These are phyloP conservation scores for Cercis canadensis DNA, from an alignment of 306 rosid species.

Conservation along the genomic window DNA sequence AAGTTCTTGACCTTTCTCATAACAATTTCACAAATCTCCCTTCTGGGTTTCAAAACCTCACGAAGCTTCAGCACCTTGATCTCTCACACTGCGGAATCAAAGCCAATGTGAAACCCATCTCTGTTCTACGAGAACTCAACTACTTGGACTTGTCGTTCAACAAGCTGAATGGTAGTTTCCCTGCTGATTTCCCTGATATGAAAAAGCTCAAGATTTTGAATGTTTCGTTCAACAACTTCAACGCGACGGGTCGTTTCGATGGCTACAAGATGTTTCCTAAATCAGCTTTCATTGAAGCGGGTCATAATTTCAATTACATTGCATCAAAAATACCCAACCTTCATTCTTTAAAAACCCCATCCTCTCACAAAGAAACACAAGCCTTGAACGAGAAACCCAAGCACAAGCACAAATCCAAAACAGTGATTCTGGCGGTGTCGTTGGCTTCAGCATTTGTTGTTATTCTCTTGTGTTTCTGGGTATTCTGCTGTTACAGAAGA, in stretches of 20 bases:
- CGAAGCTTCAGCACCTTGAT: constrained; percentile 52
- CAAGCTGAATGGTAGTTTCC: constrained; percentile 73
- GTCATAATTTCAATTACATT: constrained; percentile 44
- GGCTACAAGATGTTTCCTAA: constrained; percentile 55
- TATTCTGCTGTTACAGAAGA: constrained; percentile 47
- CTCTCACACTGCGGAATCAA: constrained; percentile 71
- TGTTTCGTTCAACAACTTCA: constrained; percentile 72
- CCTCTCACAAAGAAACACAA: constrained; percentile 21
- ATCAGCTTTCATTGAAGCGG: constrained; percentile 68
- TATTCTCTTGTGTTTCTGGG: constrained; percentile 29
- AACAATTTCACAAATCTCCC: constrained; percentile 61
- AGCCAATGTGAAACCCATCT: constrained; percentile 62
- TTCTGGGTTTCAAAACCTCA: constrained; percentile 57
- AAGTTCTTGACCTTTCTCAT: constrained; percentile 66
- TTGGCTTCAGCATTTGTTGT: constrained; percentile 42
- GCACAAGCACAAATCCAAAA: constrained; percentile 34
- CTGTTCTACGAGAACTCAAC: constrained; percentile 53
- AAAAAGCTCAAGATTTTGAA: constrained; percentile 56
- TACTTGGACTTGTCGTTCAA: constrained; percentile 74
- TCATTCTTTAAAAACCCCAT: constrained; percentile 26
- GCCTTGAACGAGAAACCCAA: background rate
- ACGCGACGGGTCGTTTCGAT: constrained; percentile 16
- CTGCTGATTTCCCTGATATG: constrained; percentile 77
- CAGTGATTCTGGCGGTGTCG: constrained; percentile 39
- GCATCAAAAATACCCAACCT: constrained; percentile 38